Evolutionary conservation across 1,139 yeast genomes (phyloP), one percentile per base, ranked within the genome.

Genomic region (Taphrina pruni): DNA sequence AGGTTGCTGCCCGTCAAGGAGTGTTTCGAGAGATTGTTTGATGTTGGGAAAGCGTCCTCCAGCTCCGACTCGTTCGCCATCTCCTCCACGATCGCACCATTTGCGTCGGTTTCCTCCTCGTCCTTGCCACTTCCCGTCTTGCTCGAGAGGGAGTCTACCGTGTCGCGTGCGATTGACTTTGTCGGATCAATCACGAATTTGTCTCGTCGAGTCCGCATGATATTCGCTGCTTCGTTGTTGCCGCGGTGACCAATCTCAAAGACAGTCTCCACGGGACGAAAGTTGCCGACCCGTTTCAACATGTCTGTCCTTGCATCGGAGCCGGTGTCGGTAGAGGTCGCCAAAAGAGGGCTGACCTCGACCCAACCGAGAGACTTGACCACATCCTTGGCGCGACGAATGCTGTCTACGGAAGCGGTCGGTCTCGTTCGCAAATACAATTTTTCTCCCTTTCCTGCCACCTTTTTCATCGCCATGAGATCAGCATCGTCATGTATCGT

Each of bases 381-480:
- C 64, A 94, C 81, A 75, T 91, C 97, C 77, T 90, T 93, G 38
- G 96, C 84, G 76, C 98, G 84, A 75, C 89, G 90, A 51, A 90
- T 85, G 8, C 96, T 88, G 76, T 92, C 97, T 39, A 82, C 82
- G 1, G 97, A 90, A 0, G 99, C 97, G 0, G 95, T 83, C 65
- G 89, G 88, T 76, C 97, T 85, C 0, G 97, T 90, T 78, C 92
- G 88, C 76, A 88, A 83, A 76, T 91, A 94, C 70, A 94, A 82
- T 75, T 88, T 88, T 77, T 94, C 99, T 73, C 97, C 99, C 75
- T 94, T 89, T 14, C 80, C 78, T 0, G 98, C 87, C 60, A 93
- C 97, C 45, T 86, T 88, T 72, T 82, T 85, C 74, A 90, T 79
- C 38, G 84, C 84, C 62, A 81, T 79, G 69, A 94, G 79, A 70